Percentiles rank a stretch among this genome's conserved stretches.
These are phyloP conservation scores for Paxillus involutus DNA, from an alignment of 768 basidiomycete species.

Conservation along the genomic window DNA sequence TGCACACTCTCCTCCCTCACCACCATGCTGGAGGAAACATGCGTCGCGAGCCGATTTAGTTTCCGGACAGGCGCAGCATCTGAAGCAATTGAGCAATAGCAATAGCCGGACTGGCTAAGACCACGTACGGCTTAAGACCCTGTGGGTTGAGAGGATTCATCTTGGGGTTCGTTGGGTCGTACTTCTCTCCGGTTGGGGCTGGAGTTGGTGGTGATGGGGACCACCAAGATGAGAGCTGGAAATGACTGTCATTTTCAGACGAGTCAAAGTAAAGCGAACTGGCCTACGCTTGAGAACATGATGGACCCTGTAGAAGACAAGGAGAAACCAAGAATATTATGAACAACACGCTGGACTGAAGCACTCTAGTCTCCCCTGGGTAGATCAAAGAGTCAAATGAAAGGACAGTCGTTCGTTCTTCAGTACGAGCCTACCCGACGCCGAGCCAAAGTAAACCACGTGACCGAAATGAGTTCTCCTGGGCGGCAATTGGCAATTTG, in stretches of 20 bases:
- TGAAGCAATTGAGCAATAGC: conserved; percentile 30
- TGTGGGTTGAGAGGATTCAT: conserved; percentile 90
- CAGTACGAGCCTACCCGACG: too few species aligned
- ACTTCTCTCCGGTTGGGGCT: conserved; percentile 40
- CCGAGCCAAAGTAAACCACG: too few species aligned
- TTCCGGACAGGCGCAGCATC: conserved; percentile 95
- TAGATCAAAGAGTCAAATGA: too few species aligned
- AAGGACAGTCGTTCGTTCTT: too few species aligned
- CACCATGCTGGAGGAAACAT: conserved; percentile 77
- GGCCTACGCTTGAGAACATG: conserved; percentile 46
- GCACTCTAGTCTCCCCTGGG: too few species aligned
- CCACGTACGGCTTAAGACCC: conserved; percentile 89
- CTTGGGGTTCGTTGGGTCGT: conserved; percentile 73
- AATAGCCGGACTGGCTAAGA: not conserved
- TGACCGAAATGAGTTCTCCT: too few species aligned
- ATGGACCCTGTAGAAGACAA: not conserved
- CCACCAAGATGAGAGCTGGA: conserved; percentile 58
- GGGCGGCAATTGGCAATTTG: too few species aligned
- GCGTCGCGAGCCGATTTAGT: conserved; percentile 92
- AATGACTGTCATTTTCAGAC: not conserved
- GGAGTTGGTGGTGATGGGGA: conserved; percentile 38
- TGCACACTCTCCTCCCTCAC: conserved; percentile 77
- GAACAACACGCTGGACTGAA: not conserved
- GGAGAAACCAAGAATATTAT: not conserved
- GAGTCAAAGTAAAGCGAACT: not conserved